Conservation (phyloP, 768 basidiomycete genomes). For the Boletus subcaerulescens region DNA sequence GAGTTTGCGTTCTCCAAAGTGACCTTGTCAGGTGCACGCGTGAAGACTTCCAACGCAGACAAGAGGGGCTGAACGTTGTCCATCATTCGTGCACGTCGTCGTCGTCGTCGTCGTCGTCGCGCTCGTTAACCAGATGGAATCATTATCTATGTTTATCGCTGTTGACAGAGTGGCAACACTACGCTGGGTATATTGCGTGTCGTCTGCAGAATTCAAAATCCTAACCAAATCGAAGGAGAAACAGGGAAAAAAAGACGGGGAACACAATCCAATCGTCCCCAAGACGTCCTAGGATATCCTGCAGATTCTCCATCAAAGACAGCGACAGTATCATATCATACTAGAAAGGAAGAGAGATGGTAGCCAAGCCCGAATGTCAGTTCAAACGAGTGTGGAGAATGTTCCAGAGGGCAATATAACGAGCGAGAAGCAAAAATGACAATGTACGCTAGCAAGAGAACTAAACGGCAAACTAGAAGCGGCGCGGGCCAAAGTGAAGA, state of each 20-base stretch:
- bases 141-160: constrained; percentile 31
- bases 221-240: constrained; percentile 10
- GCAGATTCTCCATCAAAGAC: constrained; percentile 35
- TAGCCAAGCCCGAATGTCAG: constrained; percentile 51
- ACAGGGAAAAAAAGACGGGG: not conserved
- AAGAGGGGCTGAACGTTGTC: constrained; percentile 68
- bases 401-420: constrained; percentile 40
- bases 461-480: constrained; percentile 37
- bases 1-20: constrained; percentile 85
- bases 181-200: constrained; percentile 32
- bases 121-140: constrained; percentile 1
- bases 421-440: constrained; percentile 33
- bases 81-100: constrained; percentile 39
- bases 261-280: constrained; percentile 26
- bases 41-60: constrained; percentile 77
- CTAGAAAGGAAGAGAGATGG: constrained; percentile 44
- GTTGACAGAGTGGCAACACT: constrained; percentile 35
- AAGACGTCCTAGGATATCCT: constrained; percentile 19
- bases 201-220: constrained; percentile 14
- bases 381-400: constrained; percentile 56
- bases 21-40: constrained; percentile 74
- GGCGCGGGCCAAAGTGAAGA: constrained; percentile 30
- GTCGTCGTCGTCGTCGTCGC: constrained; percentile 11
- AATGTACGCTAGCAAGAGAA: constrained; percentile 44
- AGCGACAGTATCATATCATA: constrained; percentile 43